A percentile compares a stretch with the other conserved stretches of the same genome.
These are phyloP conservation scores for Coffea canephora DNA, from an alignment of 257 asterid species.

Conservation along the genomic window DNA sequence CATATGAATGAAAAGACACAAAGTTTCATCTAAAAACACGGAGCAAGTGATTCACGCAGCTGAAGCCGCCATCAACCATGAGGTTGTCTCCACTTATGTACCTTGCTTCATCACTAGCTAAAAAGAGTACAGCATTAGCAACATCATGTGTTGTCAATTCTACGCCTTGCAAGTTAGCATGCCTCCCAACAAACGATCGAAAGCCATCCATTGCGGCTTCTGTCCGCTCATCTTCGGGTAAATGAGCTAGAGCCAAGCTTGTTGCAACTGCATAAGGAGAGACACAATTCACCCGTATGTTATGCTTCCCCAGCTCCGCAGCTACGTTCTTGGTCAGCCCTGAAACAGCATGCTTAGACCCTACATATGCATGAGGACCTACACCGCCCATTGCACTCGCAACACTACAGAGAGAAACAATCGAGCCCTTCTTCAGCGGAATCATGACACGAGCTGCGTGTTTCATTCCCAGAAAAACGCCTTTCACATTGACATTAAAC, in stretches of 20 bases:
- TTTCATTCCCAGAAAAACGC: slow-evolving; percentile 87
- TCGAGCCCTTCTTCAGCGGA: slow-evolving; percentile 73
- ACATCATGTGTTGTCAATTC: slow-evolving; percentile 66
- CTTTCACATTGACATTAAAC: slow-evolving; percentile 67
- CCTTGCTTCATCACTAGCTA: slow-evolving; percentile 86
- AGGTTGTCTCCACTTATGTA: slow-evolving; percentile 81
- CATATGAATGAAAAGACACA: too few species aligned
- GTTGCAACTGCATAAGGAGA: slow-evolving; percentile 88
- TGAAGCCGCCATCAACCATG: slow-evolving; percentile 89
- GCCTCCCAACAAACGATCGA: slow-evolving; percentile 41
- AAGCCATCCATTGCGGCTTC: slow-evolving; percentile 64
- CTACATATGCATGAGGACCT: slow-evolving; percentile 76
- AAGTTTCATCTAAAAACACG: slow-evolving; percentile 54
- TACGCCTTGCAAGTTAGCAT: slow-evolving; percentile 82
- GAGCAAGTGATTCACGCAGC: slow-evolving; percentile 56
- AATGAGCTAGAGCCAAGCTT: slow-evolving; percentile 54
- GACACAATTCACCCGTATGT: slow-evolving; percentile 79
- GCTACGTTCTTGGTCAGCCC: slow-evolving; percentile 86
- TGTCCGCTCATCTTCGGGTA: slow-evolving; percentile 77
- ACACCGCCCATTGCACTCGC: slow-evolving; percentile 46
- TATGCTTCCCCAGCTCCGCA: slow-evolving; percentile 85
- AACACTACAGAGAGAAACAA: slow-evolving; percentile 67
- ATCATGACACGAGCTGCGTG: slow-evolving; percentile 91
- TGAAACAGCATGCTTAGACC: slow-evolving; percentile 82
- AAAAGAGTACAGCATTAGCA: slow-evolving; percentile 73